phyloP scores from a whole-genome alignment of 129 eudicot genomes.

The Escallonia rubra region DNA sequence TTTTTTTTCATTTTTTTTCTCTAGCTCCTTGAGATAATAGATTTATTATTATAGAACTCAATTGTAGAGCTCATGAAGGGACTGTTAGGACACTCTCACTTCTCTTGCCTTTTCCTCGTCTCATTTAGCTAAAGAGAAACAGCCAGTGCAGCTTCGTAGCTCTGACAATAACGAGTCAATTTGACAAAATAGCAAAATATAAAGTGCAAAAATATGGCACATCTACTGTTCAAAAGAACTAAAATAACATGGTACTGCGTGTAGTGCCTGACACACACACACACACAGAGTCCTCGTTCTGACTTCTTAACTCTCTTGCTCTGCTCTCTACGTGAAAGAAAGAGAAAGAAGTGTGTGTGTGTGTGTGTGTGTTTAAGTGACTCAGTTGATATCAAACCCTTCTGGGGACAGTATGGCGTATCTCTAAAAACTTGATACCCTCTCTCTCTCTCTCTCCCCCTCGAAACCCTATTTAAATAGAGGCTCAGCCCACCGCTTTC shows the following conservation, averaged over 20 bases:
- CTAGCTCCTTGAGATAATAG: too few relatives aligned
- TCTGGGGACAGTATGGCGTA: slow-evolving; percentile 19
- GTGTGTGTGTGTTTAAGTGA: too few relatives aligned
- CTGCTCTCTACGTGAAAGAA: not conserved
- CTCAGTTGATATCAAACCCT: too few relatives aligned
- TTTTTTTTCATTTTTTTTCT: too few relatives aligned
- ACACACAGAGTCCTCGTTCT: not conserved
- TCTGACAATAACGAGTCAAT: not conserved
- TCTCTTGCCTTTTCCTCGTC: not conserved
- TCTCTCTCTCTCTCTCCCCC: slow-evolving; percentile 1
- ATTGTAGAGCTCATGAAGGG: too few relatives aligned
- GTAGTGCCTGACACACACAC: slow-evolving; percentile 13
- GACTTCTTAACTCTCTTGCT: not conserved
- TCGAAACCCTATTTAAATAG: slow-evolving; percentile 19
- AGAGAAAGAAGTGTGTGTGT: too few relatives aligned
- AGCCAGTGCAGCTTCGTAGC: not conserved
- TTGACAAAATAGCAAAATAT: not conserved
- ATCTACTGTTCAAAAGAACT: not conserved
- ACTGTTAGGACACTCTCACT: not conserved
- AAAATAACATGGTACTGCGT: slow-evolving; percentile 16
- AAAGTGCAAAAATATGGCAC: not conserved
- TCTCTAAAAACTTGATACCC: not conserved
- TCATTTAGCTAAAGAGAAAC: not conserved
- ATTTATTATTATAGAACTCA: too few relatives aligned
- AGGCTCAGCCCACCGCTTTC: slow-evolving; percentile 4